A percentile compares a stretch with the other conserved stretches of the same genome.
Conservation (phyloP, 495 filamentous ascomycete species). For the Lepidopterella palustris region DNA sequence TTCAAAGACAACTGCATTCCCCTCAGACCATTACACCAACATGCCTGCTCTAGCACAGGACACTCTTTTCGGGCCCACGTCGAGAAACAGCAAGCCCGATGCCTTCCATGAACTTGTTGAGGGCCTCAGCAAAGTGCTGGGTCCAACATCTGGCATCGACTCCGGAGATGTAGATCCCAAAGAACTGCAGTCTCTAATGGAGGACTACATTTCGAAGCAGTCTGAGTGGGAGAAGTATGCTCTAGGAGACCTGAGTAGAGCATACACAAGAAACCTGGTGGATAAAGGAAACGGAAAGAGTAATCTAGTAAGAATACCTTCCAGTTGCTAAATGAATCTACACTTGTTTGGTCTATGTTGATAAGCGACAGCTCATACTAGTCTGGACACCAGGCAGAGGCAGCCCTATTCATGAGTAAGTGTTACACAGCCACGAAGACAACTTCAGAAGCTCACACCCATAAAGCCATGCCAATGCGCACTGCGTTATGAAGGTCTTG, state of each 20-base stretch:
- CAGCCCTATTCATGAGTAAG: constrained; percentile 70
- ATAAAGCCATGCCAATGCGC: constrained; percentile 34
- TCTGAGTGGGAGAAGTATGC: constrained; percentile 69
- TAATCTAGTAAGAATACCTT: constrained; percentile 62
- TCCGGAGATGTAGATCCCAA: constrained; percentile 71
- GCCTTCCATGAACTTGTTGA: constrained; percentile 49
- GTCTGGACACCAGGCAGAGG: constrained; percentile 91
- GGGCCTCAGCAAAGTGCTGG: constrained; percentile 63
- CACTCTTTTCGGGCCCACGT: background rate
- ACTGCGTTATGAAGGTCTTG: constrained; percentile 53
- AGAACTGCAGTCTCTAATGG: constrained; percentile 62
- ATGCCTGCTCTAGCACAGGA: background rate
- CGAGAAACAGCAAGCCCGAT: background rate
- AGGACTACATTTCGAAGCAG: constrained; percentile 57
- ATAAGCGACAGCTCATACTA: constrained; percentile 65
- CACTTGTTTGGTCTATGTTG: background rate
- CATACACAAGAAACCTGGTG: constrained; percentile 83
- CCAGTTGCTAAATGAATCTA: background rate
- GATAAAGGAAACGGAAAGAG: constrained; percentile 87
- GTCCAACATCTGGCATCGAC: constrained; percentile 70
- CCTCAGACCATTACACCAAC: background rate
- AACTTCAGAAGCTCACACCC: background rate
- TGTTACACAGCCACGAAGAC: background rate
- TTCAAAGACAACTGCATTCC: background rate
- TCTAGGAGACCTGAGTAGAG: constrained; percentile 53